Evolutionary conservation across 208 protist species (phyloP).

Genomic region (Lotmaria passim): DNA sequence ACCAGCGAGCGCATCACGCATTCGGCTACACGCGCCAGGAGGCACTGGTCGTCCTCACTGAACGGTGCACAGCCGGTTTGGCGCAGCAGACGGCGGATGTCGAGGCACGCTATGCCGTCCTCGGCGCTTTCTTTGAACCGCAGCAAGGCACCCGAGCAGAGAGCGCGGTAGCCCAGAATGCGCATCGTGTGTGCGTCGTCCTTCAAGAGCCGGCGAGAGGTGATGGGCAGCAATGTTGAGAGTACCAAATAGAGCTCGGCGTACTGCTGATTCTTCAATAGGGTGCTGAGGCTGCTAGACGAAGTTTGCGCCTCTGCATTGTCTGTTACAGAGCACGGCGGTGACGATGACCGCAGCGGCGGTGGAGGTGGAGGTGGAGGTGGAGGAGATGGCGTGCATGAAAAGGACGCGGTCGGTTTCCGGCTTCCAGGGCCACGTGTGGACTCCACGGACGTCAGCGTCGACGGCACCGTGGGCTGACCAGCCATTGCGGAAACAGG

Average conservation of each 20-base stretch:
- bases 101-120: slow-evolving; percentile 47
- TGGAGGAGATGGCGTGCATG: no score
- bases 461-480: not conserved
- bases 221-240: slow-evolving; percentile 11
- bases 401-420: not conserved
- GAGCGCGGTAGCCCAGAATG: slow-evolving; percentile 42
- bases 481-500: not conserved
- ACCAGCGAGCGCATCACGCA: slow-evolving; percentile 43
- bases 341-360: no score
- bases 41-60: not conserved
- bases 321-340: not conserved
- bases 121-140: slow-evolving; percentile 78
- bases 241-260: slow-evolving; percentile 34
- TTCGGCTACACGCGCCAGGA: slow-evolving; percentile 3
- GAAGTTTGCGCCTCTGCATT: not conserved
- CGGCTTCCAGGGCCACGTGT: not conserved
- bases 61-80: not conserved
- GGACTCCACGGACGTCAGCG: not conserved
- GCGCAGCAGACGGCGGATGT: slow-evolving; percentile 6
- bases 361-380: no score
- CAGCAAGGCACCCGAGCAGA: slow-evolving; percentile 70
- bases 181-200: slow-evolving; percentile 13
- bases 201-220: not conserved
- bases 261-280: slow-evolving; percentile 32
- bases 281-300: not conserved